Percentiles rank a stretch among this genome's conserved stretches.
Conservation (phyloP, 2,329 filamentous ascomycete genomes). For the Chaetomiaceae sp. region DNA sequence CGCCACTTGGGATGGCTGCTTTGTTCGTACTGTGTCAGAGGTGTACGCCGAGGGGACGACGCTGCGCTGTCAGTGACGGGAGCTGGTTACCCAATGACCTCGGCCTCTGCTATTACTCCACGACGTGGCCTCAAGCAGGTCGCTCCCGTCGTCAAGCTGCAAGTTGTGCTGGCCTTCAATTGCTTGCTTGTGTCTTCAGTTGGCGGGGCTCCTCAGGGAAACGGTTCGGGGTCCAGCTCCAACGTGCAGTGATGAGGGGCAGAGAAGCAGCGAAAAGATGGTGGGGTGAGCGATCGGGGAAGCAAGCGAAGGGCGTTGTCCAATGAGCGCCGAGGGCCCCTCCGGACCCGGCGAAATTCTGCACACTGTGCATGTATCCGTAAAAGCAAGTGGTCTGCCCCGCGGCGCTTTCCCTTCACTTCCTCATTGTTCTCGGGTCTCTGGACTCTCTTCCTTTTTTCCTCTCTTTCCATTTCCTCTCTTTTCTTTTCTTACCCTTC, state of each 20-base stretch:
- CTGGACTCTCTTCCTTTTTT: neutral
- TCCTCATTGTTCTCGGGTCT: neutral
- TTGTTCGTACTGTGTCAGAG: neutral
- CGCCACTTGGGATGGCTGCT: neutral
- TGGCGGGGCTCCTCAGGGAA: neutral
- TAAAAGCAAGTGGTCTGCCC: conserved; percentile 6
- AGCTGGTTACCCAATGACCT: neutral
- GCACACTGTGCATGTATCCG: neutral
- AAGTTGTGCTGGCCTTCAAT: neutral
- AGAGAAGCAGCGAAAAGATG: neutral
- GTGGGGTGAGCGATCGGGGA: neutral
- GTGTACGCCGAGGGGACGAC: neutral
- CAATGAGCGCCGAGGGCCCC: neutral
- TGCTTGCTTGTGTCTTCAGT: neutral
- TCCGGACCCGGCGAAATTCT: neutral
- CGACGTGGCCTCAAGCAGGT: neutral
- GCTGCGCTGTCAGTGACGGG: neutral
- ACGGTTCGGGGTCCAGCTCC: neutral
- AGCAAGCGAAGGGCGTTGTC: neutral
- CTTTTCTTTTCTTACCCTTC: neutral
- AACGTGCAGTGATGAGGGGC: neutral
- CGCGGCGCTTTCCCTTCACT: conserved; percentile 5
- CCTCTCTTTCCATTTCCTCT: neutral
- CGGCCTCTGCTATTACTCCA: neutral
- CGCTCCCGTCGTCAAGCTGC: neutral